Evolutionary conservation across 768 basidiomycete species (phyloP).

Genomic region (Phanerochaete sordida): DNA sequence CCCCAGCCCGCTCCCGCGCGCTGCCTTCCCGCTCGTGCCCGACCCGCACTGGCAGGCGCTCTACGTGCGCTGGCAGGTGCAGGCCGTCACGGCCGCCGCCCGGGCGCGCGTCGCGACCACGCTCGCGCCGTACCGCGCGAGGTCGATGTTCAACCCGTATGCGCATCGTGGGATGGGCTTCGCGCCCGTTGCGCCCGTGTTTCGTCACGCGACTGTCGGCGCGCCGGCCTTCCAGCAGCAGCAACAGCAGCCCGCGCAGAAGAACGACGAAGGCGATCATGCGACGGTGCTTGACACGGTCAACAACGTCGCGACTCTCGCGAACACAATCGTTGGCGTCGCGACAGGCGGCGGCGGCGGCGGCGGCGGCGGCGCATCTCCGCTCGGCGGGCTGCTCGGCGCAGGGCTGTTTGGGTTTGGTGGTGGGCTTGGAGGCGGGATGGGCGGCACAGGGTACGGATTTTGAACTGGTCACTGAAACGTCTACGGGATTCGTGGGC

Average conservation of each 20-base stretch:
- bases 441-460: too few relatives aligned
- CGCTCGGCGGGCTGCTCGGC: background rate
- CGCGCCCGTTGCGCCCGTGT: too few relatives aligned
- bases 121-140: background rate
- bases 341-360: background rate
- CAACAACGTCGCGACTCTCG: background rate
- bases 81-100: background rate
- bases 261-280: too few relatives aligned
- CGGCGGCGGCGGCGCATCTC: too few relatives aligned
- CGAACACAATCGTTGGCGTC: background rate
- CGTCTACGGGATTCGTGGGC: too few relatives aligned
- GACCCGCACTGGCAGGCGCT: background rate
- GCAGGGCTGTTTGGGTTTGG: background rate
- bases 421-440: background rate
- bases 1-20: slow-evolving; percentile 1
- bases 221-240: too few relatives aligned
- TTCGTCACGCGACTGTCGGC: too few relatives aligned
- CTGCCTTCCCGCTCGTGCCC: background rate
- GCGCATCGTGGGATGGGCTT: too few relatives aligned
- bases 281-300: slow-evolving; percentile 1
- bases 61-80: background rate
- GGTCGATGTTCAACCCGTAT: too few relatives aligned
- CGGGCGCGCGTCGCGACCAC: background rate
- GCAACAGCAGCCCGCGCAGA: too few relatives aligned
- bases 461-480: too few relatives aligned